phyloP scores from a whole-genome alignment of 2,329 filamentous ascomycete species.

The Teratosphaeria viscida region DNA sequence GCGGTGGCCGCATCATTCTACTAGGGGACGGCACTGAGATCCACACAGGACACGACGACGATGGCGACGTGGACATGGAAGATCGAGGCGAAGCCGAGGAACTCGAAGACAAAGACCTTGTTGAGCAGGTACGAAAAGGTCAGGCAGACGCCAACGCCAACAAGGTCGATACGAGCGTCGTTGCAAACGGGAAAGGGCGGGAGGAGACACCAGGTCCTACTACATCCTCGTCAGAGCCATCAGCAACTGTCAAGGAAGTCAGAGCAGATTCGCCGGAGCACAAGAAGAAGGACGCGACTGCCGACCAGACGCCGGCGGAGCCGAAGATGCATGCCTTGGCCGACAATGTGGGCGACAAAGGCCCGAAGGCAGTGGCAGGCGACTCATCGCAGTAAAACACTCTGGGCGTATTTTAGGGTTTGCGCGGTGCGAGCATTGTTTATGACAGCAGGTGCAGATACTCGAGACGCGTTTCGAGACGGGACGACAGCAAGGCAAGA shows the following conservation, averaged over 20 bases:
- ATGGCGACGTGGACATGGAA: slow-evolving; percentile 76
- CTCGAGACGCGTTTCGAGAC: not conserved
- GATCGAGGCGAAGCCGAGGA: slow-evolving; percentile 53
- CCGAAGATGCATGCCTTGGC: slow-evolving; percentile 17
- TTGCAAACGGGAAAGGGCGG: slow-evolving; percentile 29
- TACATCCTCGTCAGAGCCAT: slow-evolving; percentile 2
- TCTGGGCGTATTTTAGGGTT: not conserved
- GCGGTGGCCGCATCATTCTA: slow-evolving; percentile 72
- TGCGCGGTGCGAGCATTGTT: not conserved
- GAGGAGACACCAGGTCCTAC: slow-evolving; percentile 42
- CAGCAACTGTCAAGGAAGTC: not conserved
- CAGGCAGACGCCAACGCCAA: slow-evolving; percentile 23
- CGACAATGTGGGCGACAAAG: slow-evolving; percentile 4
- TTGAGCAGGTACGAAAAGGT: slow-evolving; percentile 68
- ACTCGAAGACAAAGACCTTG: slow-evolving; percentile 74
- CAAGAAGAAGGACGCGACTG: slow-evolving; percentile 17
- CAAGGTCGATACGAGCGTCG: not conserved
- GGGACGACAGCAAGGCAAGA: not conserved
- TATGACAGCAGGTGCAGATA: not conserved
- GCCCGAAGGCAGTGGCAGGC: not conserved
- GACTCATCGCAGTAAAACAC: not conserved
- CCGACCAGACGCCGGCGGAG: slow-evolving; percentile 13
- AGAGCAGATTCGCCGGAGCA: slow-evolving; percentile 9
- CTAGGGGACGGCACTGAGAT: slow-evolving; percentile 92
- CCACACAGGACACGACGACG: slow-evolving; percentile 58